Base-by-base conservation (phyloP, 192 early-diverging fungal species). In the Linnemannia zychae region DNA sequence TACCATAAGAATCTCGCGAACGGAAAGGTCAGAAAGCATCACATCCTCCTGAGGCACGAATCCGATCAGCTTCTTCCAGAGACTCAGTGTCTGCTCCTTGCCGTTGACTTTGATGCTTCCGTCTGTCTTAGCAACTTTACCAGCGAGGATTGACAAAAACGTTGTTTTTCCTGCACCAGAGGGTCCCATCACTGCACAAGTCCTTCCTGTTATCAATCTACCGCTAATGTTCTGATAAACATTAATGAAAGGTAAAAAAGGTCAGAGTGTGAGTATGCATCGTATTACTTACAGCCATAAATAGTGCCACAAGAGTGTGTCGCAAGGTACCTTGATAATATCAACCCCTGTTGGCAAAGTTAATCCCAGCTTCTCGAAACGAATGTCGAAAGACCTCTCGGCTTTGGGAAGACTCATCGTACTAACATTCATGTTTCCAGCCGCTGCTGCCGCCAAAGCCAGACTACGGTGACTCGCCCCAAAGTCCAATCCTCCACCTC, bases 31-130 rank as follows among this genome's bases (percentile, higher is more conserved):
- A n/a, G 91, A 68, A 22, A 93, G 80, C 81, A 87, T 88, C 7
- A 89, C 82, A 71, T 95, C 81, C 57, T 95, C 94, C 78, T 95
- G 94, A 0, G 94, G 93, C 3, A 95, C 94, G 74, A 90, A 95
- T 37, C 94, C 94, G 78, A 95, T 92, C 28, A 95, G 79, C 79
- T 94, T 95, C 65, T 82, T 82, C 81, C 81, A 82, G 7, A 82
- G 70, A 48, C 75, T 82, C n/a, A 82, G 37, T 7, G 81, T 72
- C 49, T 82, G 81, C 40, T 82, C 81, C 71, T 82, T 82, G 34
- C 81, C 81, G 37, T 82, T 82, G 36, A 82, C 89, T 47, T 74
- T 80, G 69, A 95, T 82, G 52, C 73, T 75, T 28, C 94, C 94
- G 20, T 79, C 80, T 31, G 88, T 87, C 48, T 91, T 87, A 72